Conservation (phyloP, 2,329 filamentous ascomycete genomes). For the Alternaria consortialis region DNA sequence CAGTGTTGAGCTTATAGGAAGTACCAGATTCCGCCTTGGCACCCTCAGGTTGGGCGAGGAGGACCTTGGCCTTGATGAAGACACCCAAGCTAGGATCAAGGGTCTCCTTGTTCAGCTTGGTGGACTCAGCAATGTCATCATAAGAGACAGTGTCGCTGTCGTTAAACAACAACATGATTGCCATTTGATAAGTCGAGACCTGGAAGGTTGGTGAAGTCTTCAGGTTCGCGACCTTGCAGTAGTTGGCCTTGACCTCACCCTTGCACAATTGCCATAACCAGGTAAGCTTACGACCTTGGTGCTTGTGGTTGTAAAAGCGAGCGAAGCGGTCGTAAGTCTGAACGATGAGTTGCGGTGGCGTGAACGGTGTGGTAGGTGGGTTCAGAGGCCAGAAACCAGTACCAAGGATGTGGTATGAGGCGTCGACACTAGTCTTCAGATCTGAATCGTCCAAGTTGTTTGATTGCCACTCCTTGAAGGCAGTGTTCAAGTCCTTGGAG, state of each 20-base stretch:
- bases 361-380: slow-evolving; percentile 86
- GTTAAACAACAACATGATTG: slow-evolving; percentile 92
- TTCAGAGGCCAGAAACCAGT: slow-evolving; percentile 97
- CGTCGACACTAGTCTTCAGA: slow-evolving; percentile 77
- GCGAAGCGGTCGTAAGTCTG: slow-evolving; percentile 90
- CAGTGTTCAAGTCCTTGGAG: slow-evolving; percentile 92
- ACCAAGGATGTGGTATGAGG: slow-evolving; percentile 90
- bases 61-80: slow-evolving; percentile 91
- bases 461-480: slow-evolving; percentile 81
- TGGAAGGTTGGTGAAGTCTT: slow-evolving; percentile 97
- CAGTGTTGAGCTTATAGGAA: slow-evolving; percentile 84
- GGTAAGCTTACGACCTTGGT: slow-evolving; percentile 93
- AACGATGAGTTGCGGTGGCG: slow-evolving; percentile 83
- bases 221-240: slow-evolving; percentile 70
- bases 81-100: slow-evolving; percentile 87
- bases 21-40: slow-evolving; percentile 82
- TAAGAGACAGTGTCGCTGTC: slow-evolving; percentile 86
- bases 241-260: slow-evolving; percentile 93
- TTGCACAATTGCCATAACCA: slow-evolving; percentile 99
- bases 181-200: slow-evolving; percentile 98
- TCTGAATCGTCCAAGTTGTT: slow-evolving; percentile 71
- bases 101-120: slow-evolving; percentile 79
- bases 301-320: slow-evolving; percentile 94
- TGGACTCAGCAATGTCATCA: slow-evolving; percentile 84
- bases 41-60: slow-evolving; percentile 74